Conservation (phyloP, 768 basidiomycete genomes). For the Termitomyces heimii region DNA sequence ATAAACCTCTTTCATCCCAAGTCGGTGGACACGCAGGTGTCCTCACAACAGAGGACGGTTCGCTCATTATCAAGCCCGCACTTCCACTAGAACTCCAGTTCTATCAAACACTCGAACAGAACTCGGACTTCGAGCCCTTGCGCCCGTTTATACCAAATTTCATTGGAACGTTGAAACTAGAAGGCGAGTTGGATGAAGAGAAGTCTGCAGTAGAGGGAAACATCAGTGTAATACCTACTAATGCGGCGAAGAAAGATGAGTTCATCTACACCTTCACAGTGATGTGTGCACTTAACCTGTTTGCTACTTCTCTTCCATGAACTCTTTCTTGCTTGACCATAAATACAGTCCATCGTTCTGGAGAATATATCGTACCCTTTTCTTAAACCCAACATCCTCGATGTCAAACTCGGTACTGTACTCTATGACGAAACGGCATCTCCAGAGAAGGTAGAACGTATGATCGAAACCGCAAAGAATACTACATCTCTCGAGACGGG, state of each 20-base stretch:
- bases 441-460: slow-evolving; percentile 71
- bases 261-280: not conserved
- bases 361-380: slow-evolving; percentile 79
- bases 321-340: not conserved
- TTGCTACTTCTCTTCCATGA: not conserved
- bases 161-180: slow-evolving; percentile 68
- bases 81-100: slow-evolving; percentile 61
- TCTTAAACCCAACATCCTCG: slow-evolving; percentile 78
- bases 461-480: slow-evolving; percentile 61
- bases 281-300: not conserved
- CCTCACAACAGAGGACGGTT: slow-evolving; percentile 63
- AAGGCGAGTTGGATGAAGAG: slow-evolving; percentile 49
- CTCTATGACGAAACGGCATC: slow-evolving; percentile 69
- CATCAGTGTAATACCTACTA: slow-evolving; percentile 12
- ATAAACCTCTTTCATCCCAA: slow-evolving; percentile 27
- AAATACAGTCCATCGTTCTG: slow-evolving; percentile 68
- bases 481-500: slow-evolving; percentile 78
- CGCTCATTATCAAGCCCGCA: slow-evolving; percentile 78
- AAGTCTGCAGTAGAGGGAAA: slow-evolving; percentile 14
- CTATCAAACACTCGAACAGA: slow-evolving; percentile 51
- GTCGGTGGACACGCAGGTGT: slow-evolving; percentile 82
- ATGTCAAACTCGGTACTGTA: slow-evolving; percentile 89
- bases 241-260: slow-evolving; percentile 16
- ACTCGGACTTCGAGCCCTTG: slow-evolving; percentile 36
- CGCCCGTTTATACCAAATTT: slow-evolving; percentile 67